These are phyloP conservation scores for Erythrobasidium yunnanense DNA, from an alignment of 768 basidiomycete genomes.

Conservation along the genomic window DNA sequence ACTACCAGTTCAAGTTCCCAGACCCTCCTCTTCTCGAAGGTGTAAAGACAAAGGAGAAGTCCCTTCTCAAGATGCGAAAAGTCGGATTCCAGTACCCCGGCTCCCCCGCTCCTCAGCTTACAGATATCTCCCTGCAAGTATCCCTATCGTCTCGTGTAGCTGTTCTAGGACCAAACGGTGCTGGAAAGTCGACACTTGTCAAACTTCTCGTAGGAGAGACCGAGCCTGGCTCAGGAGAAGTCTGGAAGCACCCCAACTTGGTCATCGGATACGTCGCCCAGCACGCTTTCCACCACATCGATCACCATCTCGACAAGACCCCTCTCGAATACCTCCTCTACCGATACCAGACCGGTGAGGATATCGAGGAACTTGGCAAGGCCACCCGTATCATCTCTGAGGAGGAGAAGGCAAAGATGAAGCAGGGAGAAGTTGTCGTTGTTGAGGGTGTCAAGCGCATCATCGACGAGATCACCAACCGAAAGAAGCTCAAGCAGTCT, in stretches of 20 bases:
- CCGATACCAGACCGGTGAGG: slow-evolving; percentile 98
- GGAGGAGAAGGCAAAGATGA: slow-evolving; percentile 69
- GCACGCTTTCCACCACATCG: slow-evolving; percentile 78
- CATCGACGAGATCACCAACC: slow-evolving; percentile 55
- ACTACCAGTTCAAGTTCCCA: slow-evolving; percentile 78
- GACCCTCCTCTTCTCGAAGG: slow-evolving; percentile 96
- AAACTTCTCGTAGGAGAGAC: slow-evolving; percentile 91
- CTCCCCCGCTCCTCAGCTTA: slow-evolving; percentile 63
- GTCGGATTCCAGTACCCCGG: slow-evolving; percentile 95
- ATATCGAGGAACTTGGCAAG: slow-evolving; percentile 86
- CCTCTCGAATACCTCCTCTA: slow-evolving; percentile 95
- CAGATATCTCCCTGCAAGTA: slow-evolving; percentile 81
- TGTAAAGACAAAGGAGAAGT: slow-evolving; percentile 48
- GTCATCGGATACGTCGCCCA: slow-evolving; percentile 96
- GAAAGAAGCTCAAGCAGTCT: slow-evolving; percentile 93
- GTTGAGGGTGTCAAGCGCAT: slow-evolving; percentile 84
- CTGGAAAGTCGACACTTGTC: slow-evolving; percentile 91
- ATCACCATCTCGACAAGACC: slow-evolving; percentile 88
- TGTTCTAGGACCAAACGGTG: slow-evolving; percentile 95
- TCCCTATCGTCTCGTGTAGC: slow-evolving; percentile 97
- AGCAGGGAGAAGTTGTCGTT: slow-evolving; percentile 77
- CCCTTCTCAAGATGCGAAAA: slow-evolving; percentile 78
- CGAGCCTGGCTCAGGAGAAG: slow-evolving; percentile 77
- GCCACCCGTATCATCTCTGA: slow-evolving; percentile 70
- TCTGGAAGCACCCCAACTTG: slow-evolving; percentile 86